phyloP scores from a whole-genome alignment of 306 rosid genomes.

The Lathyrus tuberosus region DNA sequence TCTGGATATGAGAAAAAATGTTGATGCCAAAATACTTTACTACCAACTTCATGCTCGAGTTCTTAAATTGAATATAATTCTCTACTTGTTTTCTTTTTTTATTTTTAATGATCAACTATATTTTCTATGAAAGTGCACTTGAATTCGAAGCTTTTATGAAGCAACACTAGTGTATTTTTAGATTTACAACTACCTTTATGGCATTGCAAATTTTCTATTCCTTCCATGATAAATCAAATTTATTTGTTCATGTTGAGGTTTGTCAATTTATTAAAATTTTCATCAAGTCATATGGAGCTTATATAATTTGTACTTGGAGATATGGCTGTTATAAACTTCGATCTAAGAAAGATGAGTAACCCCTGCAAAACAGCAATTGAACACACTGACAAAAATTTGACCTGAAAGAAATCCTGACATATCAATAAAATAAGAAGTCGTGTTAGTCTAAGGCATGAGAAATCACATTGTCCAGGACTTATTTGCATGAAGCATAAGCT shows the following conservation, averaged over 20 bases:
- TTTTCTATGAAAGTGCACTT: background rate
- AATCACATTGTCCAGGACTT: background rate
- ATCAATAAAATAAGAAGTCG: background rate
- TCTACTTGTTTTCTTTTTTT: background rate
- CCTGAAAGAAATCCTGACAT: background rate
- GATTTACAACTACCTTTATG: constrained; percentile 9
- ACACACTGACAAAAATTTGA: background rate
- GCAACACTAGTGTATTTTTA: constrained; percentile 8
- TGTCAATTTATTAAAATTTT: too few relatives aligned
- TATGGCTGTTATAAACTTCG: too few relatives aligned
- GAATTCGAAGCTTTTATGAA: constrained; percentile 15
- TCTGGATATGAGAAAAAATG: background rate
- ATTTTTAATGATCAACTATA: background rate
- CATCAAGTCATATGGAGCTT: too few relatives aligned
- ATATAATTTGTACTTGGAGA: too few relatives aligned
- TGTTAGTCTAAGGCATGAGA: background rate
- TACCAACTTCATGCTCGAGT: background rate
- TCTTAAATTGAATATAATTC: constrained; percentile 26
- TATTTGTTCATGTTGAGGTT: constrained; percentile 10
- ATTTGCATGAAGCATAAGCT: background rate
- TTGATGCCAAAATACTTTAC: background rate
- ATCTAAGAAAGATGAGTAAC: too few relatives aligned
- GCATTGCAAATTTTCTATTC: constrained; percentile 25
- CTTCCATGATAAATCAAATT: constrained; percentile 6
- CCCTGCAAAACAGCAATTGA: too few relatives aligned